Percentiles rank a stretch among this genome's conserved stretches.
Conservation (phyloP, 2,329 filamentous ascomycete species). For the Neonectria magnoliae region DNA sequence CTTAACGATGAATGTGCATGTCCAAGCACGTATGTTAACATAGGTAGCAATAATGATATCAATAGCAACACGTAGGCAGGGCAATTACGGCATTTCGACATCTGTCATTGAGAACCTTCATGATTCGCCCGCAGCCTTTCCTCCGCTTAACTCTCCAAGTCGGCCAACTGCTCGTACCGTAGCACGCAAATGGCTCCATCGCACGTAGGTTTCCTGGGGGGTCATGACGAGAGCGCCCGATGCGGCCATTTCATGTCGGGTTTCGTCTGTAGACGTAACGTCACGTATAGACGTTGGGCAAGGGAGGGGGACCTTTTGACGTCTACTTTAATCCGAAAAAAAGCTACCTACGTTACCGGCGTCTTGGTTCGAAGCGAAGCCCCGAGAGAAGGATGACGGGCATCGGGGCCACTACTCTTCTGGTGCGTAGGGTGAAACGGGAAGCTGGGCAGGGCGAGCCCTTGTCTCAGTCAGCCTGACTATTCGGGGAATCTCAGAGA, state of each 20-base stretch:
- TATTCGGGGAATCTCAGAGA: conserved; percentile 1
- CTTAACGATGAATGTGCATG: not conserved
- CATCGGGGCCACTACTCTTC: conserved; percentile 15
- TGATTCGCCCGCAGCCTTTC: not conserved
- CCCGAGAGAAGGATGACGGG: conserved; percentile 16
- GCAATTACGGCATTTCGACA: not conserved
- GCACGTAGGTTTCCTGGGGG: not conserved
- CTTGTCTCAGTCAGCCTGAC: conserved; percentile 6
- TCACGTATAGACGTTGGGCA: not conserved
- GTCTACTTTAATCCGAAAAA: conserved; percentile 2
- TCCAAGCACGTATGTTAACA: not conserved
- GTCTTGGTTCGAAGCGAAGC: conserved; percentile 9
- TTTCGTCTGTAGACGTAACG: not conserved
- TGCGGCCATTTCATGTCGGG: not conserved
- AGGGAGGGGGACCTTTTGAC: not conserved
- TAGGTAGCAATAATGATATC: not conserved
- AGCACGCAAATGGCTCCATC: conserved; percentile 4
- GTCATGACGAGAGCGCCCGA: conserved; percentile 1
- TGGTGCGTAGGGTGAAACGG: conserved; percentile 13
- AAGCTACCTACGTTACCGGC: conserved; percentile 12
- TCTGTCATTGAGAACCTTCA: not conserved
- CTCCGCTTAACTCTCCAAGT: not conserved
- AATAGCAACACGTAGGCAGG: not conserved
- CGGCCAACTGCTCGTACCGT: not conserved
- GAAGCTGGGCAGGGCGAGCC: not conserved